Base-by-base conservation (phyloP, 495 filamentous ascomycete species). In the Tuber melanosporum region DNA sequence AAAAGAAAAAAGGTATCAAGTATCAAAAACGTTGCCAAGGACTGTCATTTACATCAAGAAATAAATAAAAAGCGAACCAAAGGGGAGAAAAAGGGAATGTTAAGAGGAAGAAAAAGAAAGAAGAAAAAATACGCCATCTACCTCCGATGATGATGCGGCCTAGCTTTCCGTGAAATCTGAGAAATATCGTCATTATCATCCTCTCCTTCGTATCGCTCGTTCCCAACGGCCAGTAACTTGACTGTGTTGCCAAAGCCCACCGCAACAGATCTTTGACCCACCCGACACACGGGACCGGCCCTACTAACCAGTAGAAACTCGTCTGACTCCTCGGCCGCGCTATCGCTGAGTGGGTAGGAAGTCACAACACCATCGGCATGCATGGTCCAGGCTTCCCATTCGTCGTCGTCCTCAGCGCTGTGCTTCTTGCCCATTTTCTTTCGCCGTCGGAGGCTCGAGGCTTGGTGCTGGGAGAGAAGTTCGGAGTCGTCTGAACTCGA, bases 371-470 rank as follows among this genome's bases (percentile, higher is more conserved):
- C 88, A 39, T 85, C 79, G 2, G 83, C 76, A 36, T 88, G 87
- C 72, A 92, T 86, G 15, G 87, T 88, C 90, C 91, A 93, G 2
- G 88, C 88, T 81, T 93, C 90, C 91, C 91, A 93, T 26, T 84
- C 85, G 69, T 87, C 85, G 45, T 86, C 82, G 0, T 83, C 82
- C 22, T 80, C 80, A 6, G 20, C 49, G 12, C 46, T 75, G 7
- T 70, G 45, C 52, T 71, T 80, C 72, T 46, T 76, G 62, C 74
- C 73, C 75, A 82, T 73, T 76, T 78, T 76, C 46, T 71, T 78
- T 39, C 81, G 75, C n/a, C 80, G 70, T n/a, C 81, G 77, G 36
- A 82, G 72, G 57, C 77, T 79, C 36, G 72, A 70, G 19, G 72
- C 44, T 32, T 76, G 70, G n/a, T 62, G 41, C 19, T 75, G 43